A percentile compares a stretch with the other conserved stretches of the same genome.
phyloP scores from a whole-genome alignment of 768 basidiomycete species.

The Candolleomyces efflorescens region DNA sequence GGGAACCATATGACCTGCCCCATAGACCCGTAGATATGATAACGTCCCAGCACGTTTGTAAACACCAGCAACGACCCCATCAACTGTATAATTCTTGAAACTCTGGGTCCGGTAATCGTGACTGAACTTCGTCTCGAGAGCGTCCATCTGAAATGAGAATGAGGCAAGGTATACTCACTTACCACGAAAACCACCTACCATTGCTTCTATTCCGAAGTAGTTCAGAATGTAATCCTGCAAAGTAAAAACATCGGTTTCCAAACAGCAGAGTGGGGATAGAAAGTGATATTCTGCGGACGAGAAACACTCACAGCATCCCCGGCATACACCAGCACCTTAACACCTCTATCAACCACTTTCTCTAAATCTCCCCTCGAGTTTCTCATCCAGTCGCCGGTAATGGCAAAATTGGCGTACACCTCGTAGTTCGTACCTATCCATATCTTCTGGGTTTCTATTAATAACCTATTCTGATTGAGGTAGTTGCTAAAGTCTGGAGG shows the following conservation, averaged over 20 bases:
- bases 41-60: conserved; percentile 57
- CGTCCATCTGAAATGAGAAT: conserved; percentile 18
- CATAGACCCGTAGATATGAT: conserved; percentile 50
- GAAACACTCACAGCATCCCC: conserved; percentile 46
- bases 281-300: not conserved
- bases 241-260: not conserved
- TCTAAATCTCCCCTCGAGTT: conserved; percentile 46
- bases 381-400: conserved; percentile 57
- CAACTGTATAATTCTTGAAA: conserved; percentile 47
- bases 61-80: conserved; percentile 44
- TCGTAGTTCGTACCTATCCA: conserved; percentile 37
- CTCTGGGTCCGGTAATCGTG: conserved; percentile 34
- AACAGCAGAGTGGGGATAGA: no score
- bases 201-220: conserved; percentile 51
- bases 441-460: conserved; percentile 39
- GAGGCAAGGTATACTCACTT: not conserved
- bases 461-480: conserved; percentile 24
- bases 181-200: conserved; percentile 30
- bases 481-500: conserved; percentile 36
- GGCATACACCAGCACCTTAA: conserved; percentile 47
- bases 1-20: conserved; percentile 45
- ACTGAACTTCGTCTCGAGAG: conserved; percentile 43
- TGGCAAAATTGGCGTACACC: conserved; percentile 45
- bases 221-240: conserved; percentile 50
- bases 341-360: conserved; percentile 55